phyloP scores from a whole-genome alignment of 768 basidiomycete genomes.

The Tulasnella sp. region DNA sequence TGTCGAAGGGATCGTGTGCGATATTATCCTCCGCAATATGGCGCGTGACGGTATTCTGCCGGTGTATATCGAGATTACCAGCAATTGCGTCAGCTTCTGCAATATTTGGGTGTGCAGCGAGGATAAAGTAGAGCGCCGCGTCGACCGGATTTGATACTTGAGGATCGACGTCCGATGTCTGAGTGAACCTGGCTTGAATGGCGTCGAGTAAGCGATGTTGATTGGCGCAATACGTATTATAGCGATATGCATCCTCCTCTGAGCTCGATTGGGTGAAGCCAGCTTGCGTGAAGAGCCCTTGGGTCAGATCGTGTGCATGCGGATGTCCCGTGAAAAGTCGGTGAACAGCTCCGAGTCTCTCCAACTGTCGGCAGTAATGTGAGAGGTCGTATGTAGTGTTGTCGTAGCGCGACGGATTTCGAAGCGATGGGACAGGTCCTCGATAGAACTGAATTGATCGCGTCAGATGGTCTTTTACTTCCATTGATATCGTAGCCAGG shows the following conservation, averaged over 20 bases:
- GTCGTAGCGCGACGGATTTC: not conserved
- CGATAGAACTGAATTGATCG: constrained; percentile 63
- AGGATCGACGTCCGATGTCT: too few species aligned
- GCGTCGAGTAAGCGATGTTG: not conserved
- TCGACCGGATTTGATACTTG: constrained; percentile 16
- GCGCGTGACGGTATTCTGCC: constrained; percentile 30
- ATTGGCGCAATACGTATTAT: not conserved
- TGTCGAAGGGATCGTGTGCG: too few species aligned
- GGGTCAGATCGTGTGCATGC: too few species aligned
- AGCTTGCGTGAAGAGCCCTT: not conserved
- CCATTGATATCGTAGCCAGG: too few species aligned
- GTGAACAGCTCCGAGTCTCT: too few species aligned
- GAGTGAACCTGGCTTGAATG: not conserved
- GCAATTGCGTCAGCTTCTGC: constrained; percentile 40
- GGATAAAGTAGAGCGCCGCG: constrained; percentile 64
- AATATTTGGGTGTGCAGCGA: constrained; percentile 50
- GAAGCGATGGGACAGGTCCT: constrained; percentile 39
- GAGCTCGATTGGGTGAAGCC: not conserved
- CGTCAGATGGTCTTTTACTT: too few species aligned
- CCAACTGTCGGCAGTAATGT: constrained; percentile 46
- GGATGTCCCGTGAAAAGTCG: too few species aligned
- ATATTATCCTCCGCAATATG: too few species aligned
- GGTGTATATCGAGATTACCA: constrained; percentile 37
- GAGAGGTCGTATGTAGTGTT: constrained; percentile 30
- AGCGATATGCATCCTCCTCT: not conserved